Evolutionary conservation across 495 filamentous ascomycete genomes (phyloP), one percentile per base, ranked within the genome.

Genomic region (Jackrogersella multiformis): DNA sequence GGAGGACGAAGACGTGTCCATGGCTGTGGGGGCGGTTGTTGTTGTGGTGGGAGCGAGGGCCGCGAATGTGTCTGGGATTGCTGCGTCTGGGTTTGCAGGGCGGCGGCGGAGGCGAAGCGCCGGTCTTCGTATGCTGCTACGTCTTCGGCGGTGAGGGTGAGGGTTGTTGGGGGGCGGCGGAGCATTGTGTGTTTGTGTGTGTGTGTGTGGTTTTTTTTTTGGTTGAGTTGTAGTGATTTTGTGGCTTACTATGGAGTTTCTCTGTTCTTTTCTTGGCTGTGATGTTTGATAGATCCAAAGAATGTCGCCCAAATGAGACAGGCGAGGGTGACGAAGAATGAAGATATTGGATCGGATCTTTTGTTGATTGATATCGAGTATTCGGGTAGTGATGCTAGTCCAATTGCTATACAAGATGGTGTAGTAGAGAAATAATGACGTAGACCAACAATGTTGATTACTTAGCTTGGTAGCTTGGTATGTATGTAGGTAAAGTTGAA

Each of bases 61-160:
- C 66, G 62, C 10, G 71, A 58, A 46, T 44, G 49, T 35, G 51
- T 28, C 73, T 49, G 64, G 38, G 68, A 30, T 69, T 71, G 67
- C 3, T 71, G 67, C 7, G 64, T 53, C 15, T 74, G 70, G 23
- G 63, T 56, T 64, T 74, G 70, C n/a, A n/a, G n/a, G n/a, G n/a
- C n/a, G 5, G 52, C 39, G 28, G 73, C 68, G 34, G 64, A 73
- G 45, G 61, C 60, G 42, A 63, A 75, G 21, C 79, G 73, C 4
- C 78, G 71, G 69, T 94, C 90, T 78, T 93, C 91, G 76, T 92
- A 94, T 41, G 86, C 81, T 23, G 88, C 84, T 36, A 95, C 76
- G 73, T 96, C 92, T 77, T 94, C 91, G 8, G 88, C 80, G 0
- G 92, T 94, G 35, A 96, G 82, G 53, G 86, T 84, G 64, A 96